phyloP scores from a whole-genome alignment of 192 early-diverging fungal species.

The Coemansia sp. region DNA sequence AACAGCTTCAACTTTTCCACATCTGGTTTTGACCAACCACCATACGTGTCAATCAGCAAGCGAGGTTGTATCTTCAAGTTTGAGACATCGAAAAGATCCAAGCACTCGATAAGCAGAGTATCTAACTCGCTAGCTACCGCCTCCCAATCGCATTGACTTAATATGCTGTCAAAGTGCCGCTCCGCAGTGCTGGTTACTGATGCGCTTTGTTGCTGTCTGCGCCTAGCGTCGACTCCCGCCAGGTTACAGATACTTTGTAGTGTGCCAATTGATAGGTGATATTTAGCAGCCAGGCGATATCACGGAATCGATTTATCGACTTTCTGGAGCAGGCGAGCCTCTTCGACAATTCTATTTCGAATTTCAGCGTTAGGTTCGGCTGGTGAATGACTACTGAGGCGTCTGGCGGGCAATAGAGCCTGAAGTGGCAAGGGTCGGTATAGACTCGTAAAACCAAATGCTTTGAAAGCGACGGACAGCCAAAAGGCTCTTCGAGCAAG shows the following conservation, averaged over 20 bases:
- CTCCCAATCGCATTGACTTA: background rate
- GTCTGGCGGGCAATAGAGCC: background rate
- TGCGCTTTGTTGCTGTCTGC: background rate
- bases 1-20: background rate
- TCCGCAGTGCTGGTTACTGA: background rate
- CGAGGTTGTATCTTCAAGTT: background rate
- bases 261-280: background rate
- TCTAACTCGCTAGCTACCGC: background rate
- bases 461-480: background rate
- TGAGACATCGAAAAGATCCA: background rate
- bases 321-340: background rate
- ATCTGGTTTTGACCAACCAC: background rate
- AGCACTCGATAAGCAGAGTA: background rate
- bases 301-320: background rate
- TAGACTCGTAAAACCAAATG: background rate
- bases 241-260: background rate
- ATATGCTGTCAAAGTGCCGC: background rate
- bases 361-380: background rate
- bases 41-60: background rate
- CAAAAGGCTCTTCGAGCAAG: background rate
- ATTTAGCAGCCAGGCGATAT: background rate
- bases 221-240: background rate
- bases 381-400: background rate
- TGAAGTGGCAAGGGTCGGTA: too few relatives aligned
- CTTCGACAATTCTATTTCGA: background rate